Evolutionary conservation across 495 filamentous ascomycete genomes (phyloP).

Genomic region (Penicillium turbatum): DNA sequence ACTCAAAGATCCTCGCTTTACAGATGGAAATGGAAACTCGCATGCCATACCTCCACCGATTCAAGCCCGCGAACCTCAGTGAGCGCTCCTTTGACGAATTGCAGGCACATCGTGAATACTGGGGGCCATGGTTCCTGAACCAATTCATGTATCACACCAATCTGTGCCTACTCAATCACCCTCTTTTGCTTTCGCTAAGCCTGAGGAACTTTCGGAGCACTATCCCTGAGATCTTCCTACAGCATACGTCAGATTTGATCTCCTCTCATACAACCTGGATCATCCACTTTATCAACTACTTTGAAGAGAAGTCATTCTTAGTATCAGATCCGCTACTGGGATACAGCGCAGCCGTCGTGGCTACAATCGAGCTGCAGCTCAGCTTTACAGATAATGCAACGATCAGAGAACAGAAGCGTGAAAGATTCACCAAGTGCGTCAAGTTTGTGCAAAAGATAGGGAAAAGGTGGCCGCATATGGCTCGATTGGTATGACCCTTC

Average conservation of each 20-base stretch:
- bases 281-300: constrained; percentile 45
- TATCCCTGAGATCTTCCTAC: constrained; percentile 49
- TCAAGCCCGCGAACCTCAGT: constrained; percentile 41
- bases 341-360: constrained; percentile 47
- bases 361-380: constrained; percentile 47
- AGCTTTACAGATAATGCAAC: constrained; percentile 40
- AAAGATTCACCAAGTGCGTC: constrained; percentile 44
- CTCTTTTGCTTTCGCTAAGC: constrained; percentile 42
- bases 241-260: constrained; percentile 46
- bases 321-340: constrained; percentile 46
- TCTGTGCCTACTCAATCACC: constrained; percentile 47
- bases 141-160: constrained; percentile 50
- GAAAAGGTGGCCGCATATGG: constrained; percentile 45
- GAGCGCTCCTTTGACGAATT: constrained; percentile 39
- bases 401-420: constrained; percentile 40
- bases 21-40: constrained; percentile 48
- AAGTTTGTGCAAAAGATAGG: constrained; percentile 42
- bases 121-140: constrained; percentile 47
- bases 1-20: constrained; percentile 43
- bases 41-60: constrained; percentile 45
- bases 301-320: constrained; percentile 40
- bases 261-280: constrained; percentile 48
- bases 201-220: constrained; percentile 43
- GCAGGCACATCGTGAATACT: constrained; percentile 40
- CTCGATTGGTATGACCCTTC: constrained; percentile 34